These are phyloP conservation scores for Myrmaecium sp. DNA, from an alignment of 2,329 filamentous ascomycete species.

Conservation along the genomic window DNA sequence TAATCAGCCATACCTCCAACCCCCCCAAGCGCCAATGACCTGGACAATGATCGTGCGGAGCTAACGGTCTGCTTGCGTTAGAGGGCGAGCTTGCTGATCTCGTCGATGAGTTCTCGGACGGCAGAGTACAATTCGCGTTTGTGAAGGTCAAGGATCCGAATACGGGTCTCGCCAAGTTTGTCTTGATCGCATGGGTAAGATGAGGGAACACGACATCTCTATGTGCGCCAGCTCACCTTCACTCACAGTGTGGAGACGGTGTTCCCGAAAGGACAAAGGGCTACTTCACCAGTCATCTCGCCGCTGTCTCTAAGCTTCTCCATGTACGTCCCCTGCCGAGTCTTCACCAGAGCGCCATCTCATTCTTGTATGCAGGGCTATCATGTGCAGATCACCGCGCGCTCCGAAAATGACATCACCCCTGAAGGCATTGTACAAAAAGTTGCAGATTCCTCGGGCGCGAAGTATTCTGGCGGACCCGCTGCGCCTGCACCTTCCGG, in stretches of 20 bases:
- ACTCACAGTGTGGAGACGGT: constrained; percentile 64
- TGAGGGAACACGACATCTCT: constrained; percentile 3
- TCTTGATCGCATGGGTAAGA: constrained; percentile 72
- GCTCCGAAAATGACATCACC: constrained; percentile 75
- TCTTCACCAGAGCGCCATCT: not conserved
- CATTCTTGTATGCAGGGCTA: constrained; percentile 45
- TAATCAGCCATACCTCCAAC: constrained; percentile 19
- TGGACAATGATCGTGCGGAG: too few relatives aligned
- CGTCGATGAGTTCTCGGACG: constrained; percentile 92
- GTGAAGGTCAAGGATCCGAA: constrained; percentile 95
- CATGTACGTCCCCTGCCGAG: constrained; percentile 37
- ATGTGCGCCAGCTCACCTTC: constrained; percentile 3
- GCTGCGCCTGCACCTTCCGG: constrained; percentile 38
- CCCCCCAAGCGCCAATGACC: constrained; percentile 10
- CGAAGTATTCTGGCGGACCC: constrained; percentile 69
- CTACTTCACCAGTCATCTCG: constrained; percentile 90
- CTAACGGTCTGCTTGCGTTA: constrained; percentile 26
- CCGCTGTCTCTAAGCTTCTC: constrained; percentile 76
- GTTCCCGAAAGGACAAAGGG: constrained; percentile 97
- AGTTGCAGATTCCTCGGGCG: constrained; percentile 82
- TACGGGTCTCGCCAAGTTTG: constrained; percentile 71
- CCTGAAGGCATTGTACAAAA: constrained; percentile 83
- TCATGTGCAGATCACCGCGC: constrained; percentile 92
- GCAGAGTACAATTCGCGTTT: constrained; percentile 90
- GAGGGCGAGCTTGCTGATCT: constrained; percentile 84